These are phyloP conservation scores for Coleophoma crateriformis DNA, from an alignment of 2,329 filamentous ascomycete species.

Conservation along the genomic window DNA sequence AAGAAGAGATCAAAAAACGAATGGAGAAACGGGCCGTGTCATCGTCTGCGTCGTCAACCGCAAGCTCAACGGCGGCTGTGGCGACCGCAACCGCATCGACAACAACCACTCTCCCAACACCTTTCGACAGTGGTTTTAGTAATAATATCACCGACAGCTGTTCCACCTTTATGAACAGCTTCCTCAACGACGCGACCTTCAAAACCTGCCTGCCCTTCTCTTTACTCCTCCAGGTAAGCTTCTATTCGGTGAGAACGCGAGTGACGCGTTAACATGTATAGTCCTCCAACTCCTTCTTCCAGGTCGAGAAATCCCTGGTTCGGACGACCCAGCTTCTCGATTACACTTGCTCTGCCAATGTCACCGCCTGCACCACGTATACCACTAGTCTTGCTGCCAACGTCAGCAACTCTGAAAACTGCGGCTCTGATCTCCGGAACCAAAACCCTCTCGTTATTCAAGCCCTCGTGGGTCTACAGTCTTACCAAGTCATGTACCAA, in stretches of 20 bases:
- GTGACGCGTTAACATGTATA: conserved; percentile 29
- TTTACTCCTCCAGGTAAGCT: conserved; percentile 69
- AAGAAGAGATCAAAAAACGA: conserved; percentile 5
- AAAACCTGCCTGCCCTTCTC: conserved; percentile 73
- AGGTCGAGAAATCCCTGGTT: conserved; percentile 64
- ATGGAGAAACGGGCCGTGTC: not conserved
- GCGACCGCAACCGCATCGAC: conserved; percentile 10
- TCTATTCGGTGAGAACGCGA: not conserved
- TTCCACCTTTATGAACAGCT: conserved; percentile 20
- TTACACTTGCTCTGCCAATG: conserved; percentile 65
- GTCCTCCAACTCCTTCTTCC: conserved; percentile 82
- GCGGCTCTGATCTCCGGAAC: conserved; percentile 62
- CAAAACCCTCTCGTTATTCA: conserved; percentile 67
- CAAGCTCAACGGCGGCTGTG: conserved; percentile 4
- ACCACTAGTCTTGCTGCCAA: conserved; percentile 61
- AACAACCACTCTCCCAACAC: conserved; percentile 46
- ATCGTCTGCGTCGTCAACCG: conserved; percentile 2
- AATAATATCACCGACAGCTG: conserved; percentile 50
- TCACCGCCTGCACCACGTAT: conserved; percentile 57
- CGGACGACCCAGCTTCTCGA: conserved; percentile 75
- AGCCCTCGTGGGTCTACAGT: conserved; percentile 68
- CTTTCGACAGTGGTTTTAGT: conserved; percentile 61
- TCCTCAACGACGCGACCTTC: conserved; percentile 23
- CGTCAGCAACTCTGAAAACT: conserved; percentile 58
- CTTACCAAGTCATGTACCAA: conserved; percentile 74